Evolutionary conservation across 2,329 filamentous ascomycete species (phyloP), one percentile per base, ranked within the genome.

Genomic region (Diaporthe sp.): DNA sequence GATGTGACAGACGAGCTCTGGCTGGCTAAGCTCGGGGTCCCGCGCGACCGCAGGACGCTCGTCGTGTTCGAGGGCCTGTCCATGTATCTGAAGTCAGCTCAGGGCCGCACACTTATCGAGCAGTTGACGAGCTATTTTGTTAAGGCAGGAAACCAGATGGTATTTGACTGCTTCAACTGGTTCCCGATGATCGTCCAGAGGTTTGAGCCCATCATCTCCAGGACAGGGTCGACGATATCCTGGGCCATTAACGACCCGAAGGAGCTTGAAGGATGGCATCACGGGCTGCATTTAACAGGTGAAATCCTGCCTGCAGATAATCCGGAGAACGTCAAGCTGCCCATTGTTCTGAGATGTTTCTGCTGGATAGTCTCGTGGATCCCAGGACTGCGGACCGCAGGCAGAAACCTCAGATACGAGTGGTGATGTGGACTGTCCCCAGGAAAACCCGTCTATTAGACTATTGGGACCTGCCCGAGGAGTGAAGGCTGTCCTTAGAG

Each of bases 51-150:
- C 34, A 61, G 19, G n/a, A 75, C 74, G 8, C 44, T 75, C 22
- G 75, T 77, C 19, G 68, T 77, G 8, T 75, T 77, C 19, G 76
- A 77, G 57, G 76, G 76, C 7, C 42, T 77, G n/a, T 34, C 75
- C 15, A 75, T 74, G 75, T 77, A 77, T 25, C 57, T 77, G 59
- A n/a, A 75, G 58, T 61, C 75, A 19, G 65, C 53, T 0, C 57
- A 75, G 34, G 74, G 73, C 4, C 70, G 70, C 4, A 19, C 4
- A 3, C 57, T 77, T 13, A 49, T 77, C n/a, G 69, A 73, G 34
- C 37, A 53, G 10, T 12, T 77, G 75, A 75, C 74, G 31, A 13
- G 22, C 6, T 74, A 75, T 34, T 75, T 75, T 22, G 25, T 62
- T 51, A 46, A 37, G 17, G 13, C 46, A 22, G 39, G 67, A 6